Evolutionary conservation across 768 basidiomycete species (phyloP).

Genomic region (Tylopilus rubrobrunneus): DNA sequence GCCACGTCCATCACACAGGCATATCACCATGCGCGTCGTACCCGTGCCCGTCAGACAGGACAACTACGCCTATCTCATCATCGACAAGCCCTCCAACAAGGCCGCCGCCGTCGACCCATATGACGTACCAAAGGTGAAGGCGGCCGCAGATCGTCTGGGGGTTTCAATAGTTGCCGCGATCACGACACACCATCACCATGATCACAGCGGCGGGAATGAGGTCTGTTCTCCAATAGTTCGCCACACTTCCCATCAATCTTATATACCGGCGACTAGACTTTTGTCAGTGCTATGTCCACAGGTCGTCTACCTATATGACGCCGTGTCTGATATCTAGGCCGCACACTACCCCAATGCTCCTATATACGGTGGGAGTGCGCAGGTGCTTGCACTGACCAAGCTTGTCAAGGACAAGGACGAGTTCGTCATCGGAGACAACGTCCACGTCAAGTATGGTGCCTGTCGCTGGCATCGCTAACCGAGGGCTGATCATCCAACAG

Average conservation of each 20-base stretch:
- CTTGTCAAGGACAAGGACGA: constrained; percentile 79
- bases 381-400: constrained; percentile 62
- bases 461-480: neutral
- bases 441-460: constrained; percentile 53
- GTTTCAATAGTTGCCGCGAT: constrained; percentile 69
- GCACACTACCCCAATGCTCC: constrained; percentile 41
- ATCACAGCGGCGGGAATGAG: constrained; percentile 87
- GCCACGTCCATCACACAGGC: constrained; percentile 12
- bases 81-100: constrained; percentile 61
- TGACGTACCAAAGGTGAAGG: constrained; percentile 66
- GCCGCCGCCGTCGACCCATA: constrained; percentile 82
- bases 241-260: constrained; percentile 8
- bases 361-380: constrained; percentile 77
- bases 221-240: constrained; percentile 34
- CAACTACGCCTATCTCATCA: constrained; percentile 82
- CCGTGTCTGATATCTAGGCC: constrained; percentile 36
- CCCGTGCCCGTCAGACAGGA: constrained; percentile 77
- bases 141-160: constrained; percentile 55
- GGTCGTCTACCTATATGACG: neutral
- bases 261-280: constrained; percentile 18
- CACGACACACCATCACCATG: constrained; percentile 91
- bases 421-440: constrained; percentile 65
- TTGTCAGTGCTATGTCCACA: constrained; percentile 24
- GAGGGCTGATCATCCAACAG: constrained; percentile 33
- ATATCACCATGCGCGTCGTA: constrained; percentile 60